Percentiles rank a stretch among this genome's conserved stretches.
These are phyloP conservation scores for Mortierella claussenii DNA, from an alignment of 192 early-diverging fungal species.

Conservation along the genomic window DNA sequence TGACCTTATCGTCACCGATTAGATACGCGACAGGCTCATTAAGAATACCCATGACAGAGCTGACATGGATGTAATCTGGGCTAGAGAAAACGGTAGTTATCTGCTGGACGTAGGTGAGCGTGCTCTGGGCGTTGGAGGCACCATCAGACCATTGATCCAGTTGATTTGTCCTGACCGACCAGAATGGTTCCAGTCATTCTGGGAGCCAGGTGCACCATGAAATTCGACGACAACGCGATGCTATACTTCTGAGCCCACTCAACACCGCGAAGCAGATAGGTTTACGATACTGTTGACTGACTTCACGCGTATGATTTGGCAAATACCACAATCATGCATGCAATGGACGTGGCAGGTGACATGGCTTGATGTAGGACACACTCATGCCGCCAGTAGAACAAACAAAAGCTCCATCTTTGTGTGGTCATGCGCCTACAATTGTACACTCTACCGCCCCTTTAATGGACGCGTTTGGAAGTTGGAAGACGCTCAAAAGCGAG, in stretches of 20 bases:
- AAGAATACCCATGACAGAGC: conserved; percentile 57
- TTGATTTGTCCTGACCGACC: conserved; percentile 53
- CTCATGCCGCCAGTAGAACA: no score
- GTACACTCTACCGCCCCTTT: no score
- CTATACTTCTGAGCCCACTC: conserved; percentile 71
- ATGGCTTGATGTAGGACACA: no score
- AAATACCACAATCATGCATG: no score
- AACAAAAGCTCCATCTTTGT: no score
- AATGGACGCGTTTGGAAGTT: no score
- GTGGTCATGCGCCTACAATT: no score
- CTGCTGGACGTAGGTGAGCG: conserved; percentile 59
- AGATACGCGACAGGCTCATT: conserved; percentile 55
- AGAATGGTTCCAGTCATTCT: conserved; percentile 74
- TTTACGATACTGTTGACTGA: conserved; percentile 61
- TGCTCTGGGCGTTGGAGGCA: conserved; percentile 57
- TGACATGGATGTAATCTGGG: conserved; percentile 56
- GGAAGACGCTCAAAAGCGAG: no score
- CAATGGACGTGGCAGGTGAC: no score
- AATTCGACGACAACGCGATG: conserved; percentile 74
- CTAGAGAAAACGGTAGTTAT: conserved; percentile 63
- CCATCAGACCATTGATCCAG: conserved; percentile 57
- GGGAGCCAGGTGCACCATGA: conserved; percentile 77
- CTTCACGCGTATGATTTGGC: no score
- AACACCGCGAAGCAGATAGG: conserved; percentile 63
- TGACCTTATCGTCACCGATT: conserved; percentile 26